Conservation (phyloP, 169 alveolate species). For the Plasmodium vinckei region DNA sequence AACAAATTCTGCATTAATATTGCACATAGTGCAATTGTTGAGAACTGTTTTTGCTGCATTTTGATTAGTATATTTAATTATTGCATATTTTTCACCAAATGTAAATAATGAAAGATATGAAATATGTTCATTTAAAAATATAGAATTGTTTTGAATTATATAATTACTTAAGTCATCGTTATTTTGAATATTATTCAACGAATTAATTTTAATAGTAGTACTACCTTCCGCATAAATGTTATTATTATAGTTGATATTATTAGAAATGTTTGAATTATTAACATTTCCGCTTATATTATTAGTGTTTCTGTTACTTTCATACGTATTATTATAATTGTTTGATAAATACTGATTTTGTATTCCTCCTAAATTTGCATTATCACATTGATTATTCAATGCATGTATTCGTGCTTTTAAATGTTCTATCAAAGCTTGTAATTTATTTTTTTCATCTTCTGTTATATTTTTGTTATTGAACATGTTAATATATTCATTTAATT, state of each 20-base stretch:
- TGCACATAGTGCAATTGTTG: conserved; percentile 34
- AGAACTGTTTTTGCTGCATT: conserved; percentile 53
- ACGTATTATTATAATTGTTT: background rate
- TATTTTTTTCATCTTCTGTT: conserved; percentile 24
- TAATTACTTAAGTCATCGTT: conserved; percentile 65
- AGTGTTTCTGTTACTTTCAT: background rate
- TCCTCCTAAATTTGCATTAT: background rate
- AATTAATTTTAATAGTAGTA: conserved; percentile 64
- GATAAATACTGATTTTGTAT: conserved; percentile 1
- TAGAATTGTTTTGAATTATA: conserved; percentile 43
- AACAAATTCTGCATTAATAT: conserved; percentile 56
- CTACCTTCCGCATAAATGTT: background rate
- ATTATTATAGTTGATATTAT: background rate
- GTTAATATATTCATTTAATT: conserved; percentile 50
- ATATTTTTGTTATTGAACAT: conserved; percentile 57
- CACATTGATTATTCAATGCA: conserved; percentile 54
- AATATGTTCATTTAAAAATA: conserved; percentile 60
- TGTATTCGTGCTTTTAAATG: conserved; percentile 54
- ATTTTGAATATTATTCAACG: conserved; percentile 24
- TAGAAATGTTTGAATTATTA: background rate
- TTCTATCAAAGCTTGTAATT: conserved; percentile 41
- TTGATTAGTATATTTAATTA: conserved; percentile 45
- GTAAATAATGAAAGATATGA: conserved; percentile 67
- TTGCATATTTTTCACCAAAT: conserved; percentile 66
- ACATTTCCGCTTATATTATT: background rate